A percentile compares a stretch with the other conserved stretches of the same genome.
phyloP scores from a whole-genome alignment of 495 filamentous ascomycete species.

The Ascobolus immersus region DNA sequence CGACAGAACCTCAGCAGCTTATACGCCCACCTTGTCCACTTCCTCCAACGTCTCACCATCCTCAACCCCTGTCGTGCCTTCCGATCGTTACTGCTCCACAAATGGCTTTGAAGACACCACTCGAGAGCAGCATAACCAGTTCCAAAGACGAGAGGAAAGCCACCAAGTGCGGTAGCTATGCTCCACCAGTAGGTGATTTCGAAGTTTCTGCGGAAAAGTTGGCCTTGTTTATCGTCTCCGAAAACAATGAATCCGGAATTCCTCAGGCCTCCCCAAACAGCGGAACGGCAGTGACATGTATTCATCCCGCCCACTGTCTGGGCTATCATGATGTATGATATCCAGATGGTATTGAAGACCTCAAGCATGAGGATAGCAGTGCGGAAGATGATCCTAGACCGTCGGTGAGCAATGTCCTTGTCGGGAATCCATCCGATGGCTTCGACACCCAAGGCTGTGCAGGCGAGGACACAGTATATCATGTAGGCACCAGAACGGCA shows the following conservation, averaged over 20 bases:
- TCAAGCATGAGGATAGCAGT: slow-evolving; percentile 4
- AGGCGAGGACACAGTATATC: slow-evolving; percentile 18
- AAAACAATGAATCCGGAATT: slow-evolving; percentile 10
- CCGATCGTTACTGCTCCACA: slow-evolving; percentile 7
- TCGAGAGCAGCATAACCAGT: slow-evolving; percentile 5
- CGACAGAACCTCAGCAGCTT: background rate
- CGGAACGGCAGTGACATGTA: slow-evolving; percentile 5
- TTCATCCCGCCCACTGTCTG: slow-evolving; percentile 8
- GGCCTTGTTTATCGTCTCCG: background rate
- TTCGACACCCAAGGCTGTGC: slow-evolving; percentile 14
- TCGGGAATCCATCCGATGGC: slow-evolving; percentile 1
- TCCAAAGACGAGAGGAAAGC: slow-evolving; percentile 1
- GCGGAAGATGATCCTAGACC: background rate
- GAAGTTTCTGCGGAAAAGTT: slow-evolving; percentile 1
- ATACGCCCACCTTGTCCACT: slow-evolving; percentile 1
- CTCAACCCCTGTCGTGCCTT: slow-evolving; percentile 4
- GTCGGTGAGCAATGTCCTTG: background rate
- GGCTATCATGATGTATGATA: slow-evolving; percentile 5
- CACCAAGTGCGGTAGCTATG: slow-evolving; percentile 2
- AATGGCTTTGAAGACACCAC: slow-evolving; percentile 9
- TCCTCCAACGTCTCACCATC: slow-evolving; percentile 6
- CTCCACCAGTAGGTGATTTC: background rate
- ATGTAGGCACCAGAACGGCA: slow-evolving; percentile 26
- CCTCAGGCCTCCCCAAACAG: slow-evolving; percentile 3
- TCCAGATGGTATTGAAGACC: slow-evolving; percentile 5